These are phyloP conservation scores for Wickerhamiella dianesei DNA, from an alignment of 805 yeast species.

Conservation along the genomic window DNA sequence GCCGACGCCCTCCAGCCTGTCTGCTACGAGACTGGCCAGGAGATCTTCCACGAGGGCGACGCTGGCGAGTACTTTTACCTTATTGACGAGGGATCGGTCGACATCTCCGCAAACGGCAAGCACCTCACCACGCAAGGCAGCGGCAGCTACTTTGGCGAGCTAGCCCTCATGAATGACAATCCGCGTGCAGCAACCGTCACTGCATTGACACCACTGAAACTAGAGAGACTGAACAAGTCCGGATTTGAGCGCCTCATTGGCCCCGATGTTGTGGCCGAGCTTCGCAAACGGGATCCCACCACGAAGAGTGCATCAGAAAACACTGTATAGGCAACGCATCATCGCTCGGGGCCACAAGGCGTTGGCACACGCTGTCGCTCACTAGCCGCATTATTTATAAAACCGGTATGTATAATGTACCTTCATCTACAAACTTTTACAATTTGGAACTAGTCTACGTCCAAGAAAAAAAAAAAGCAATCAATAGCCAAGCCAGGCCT, in stretches of 20 bases:
- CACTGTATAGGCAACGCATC: too few relatives aligned
- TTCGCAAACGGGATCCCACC: conserved; percentile 76
- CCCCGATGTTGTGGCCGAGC: conserved; percentile 70
- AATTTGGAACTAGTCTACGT: too few relatives aligned
- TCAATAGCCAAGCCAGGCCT: conserved; percentile 50
- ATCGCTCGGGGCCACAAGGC: too few relatives aligned
- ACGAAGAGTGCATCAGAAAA: too few relatives aligned
- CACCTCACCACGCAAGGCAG: conserved; percentile 45
- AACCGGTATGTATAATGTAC: too few relatives aligned
- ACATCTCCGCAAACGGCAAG: conserved; percentile 47
- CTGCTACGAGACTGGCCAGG: conserved; percentile 52
- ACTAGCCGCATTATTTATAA: too few relatives aligned
- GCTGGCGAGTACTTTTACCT: conserved; percentile 61
- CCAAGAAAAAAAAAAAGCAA: not conserved
- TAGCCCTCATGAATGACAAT: conserved; percentile 77
- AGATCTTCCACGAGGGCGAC: conserved; percentile 78
- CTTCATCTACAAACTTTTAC: too few relatives aligned
- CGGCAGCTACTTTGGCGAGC: conserved; percentile 95
- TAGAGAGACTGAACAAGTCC: conserved; percentile 81
- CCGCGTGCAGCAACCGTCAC: conserved; percentile 92
- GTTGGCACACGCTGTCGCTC: too few relatives aligned
- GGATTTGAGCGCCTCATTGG: conserved; percentile 92
- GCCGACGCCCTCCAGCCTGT: conserved; percentile 90
- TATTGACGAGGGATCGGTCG: conserved; percentile 71
- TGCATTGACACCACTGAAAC: conserved; percentile 62